A percentile compares a stretch with the other conserved stretches of the same genome.
Conservation (phyloP, 257 asterid species). For the Linderniella brevidens region DNA sequence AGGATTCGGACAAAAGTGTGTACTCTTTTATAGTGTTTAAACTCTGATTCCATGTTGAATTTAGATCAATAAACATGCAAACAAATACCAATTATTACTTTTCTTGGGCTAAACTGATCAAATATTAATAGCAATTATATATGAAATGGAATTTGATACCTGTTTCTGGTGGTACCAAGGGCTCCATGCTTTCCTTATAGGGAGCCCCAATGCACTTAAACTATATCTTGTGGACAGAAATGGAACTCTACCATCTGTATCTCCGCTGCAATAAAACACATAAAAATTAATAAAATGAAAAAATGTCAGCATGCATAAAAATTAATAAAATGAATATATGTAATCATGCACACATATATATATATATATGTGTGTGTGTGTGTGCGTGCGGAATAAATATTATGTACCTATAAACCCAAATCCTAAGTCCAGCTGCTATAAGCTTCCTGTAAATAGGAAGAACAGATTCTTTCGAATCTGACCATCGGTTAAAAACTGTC, state of each 20-base stretch:
- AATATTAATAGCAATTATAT: background rate
- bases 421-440: slow-evolving; percentile 50
- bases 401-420: slow-evolving; percentile 76
- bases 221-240: slow-evolving; percentile 79
- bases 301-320: no score
- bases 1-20: no score
- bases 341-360: no score
- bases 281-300: background rate
- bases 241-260: slow-evolving; percentile 84
- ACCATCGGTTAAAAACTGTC: slow-evolving; percentile 43
- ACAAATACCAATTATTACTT: no score
- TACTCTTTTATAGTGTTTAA: no score
- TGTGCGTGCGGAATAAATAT: no score
- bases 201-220: slow-evolving; percentile 44
- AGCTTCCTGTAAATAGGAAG: slow-evolving; percentile 79
- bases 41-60: no score
- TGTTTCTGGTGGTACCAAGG: slow-evolving; percentile 89
- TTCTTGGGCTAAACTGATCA: slow-evolving; percentile 9
- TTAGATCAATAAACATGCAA: no score
- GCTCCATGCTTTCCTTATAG: slow-evolving; percentile 62
- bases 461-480: slow-evolving; percentile 39
- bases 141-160: slow-evolving; percentile 19
- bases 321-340: background rate
- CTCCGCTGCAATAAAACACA: slow-evolving; percentile 39
- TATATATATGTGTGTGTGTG: no score